Conservation (phyloP, 768 basidiomycete species). For the Suillus ampliporus region DNA sequence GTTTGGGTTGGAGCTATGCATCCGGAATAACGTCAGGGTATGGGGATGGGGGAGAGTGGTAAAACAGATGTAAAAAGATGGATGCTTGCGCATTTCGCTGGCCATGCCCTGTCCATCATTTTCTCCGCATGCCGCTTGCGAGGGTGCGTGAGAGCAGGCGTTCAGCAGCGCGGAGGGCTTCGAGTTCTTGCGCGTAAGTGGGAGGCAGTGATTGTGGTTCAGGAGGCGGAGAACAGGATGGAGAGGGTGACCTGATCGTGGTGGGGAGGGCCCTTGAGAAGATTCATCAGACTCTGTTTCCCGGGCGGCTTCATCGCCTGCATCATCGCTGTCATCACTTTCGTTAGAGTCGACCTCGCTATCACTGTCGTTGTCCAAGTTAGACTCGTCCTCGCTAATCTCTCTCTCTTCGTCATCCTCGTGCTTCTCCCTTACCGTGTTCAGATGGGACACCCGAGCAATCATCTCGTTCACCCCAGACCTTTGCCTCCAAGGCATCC, state of each 20-base stretch:
- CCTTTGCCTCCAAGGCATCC: slow-evolving; percentile 62
- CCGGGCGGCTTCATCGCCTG: slow-evolving; percentile 13
- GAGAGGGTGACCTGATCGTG: slow-evolving; percentile 17
- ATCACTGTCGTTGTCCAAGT: slow-evolving; percentile 30
- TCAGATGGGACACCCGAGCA: not conserved
- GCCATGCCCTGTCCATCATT: slow-evolving; percentile 44
- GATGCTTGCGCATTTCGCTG: slow-evolving; percentile 44
- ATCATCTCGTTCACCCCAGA: slow-evolving; percentile 33
- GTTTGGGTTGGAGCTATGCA: slow-evolving; percentile 52
- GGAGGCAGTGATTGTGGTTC: not conserved
- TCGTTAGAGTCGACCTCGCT: not conserved
- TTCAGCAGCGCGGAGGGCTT: slow-evolving; percentile 40
- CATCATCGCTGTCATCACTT: not conserved
- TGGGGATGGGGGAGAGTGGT: not conserved
- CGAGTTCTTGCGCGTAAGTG: slow-evolving; percentile 39
- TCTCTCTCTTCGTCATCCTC: slow-evolving; percentile 1
- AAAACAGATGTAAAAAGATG: not conserved
- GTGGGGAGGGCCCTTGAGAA: slow-evolving; percentile 32
- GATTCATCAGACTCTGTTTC: slow-evolving; percentile 25
- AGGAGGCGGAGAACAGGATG: slow-evolving; percentile 15
- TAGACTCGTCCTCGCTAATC: slow-evolving; percentile 14
- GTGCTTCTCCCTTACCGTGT: slow-evolving; percentile 36
- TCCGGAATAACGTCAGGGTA: not conserved
- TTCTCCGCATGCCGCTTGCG: slow-evolving; percentile 49
- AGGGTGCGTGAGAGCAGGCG: slow-evolving; percentile 51